Evolutionary conservation across 2,329 filamentous ascomycete species (phyloP).

Genomic region (Monilinia polystroma): DNA sequence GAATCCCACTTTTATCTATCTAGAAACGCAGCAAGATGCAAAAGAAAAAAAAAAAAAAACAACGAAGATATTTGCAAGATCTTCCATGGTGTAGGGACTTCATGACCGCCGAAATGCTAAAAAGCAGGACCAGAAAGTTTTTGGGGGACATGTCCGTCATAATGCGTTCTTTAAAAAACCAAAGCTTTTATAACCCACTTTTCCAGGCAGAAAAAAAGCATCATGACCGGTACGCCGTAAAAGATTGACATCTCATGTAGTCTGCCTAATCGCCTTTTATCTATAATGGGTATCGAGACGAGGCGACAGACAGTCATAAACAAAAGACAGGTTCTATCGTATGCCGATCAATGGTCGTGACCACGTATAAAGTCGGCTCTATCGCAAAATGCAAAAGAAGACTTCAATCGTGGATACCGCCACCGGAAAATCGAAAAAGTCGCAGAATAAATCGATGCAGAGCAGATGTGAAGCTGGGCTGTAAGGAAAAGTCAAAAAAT

Average conservation of each 20-base stretch:
- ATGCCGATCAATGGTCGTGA: constrained; percentile 40
- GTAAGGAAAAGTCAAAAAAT: constrained; percentile 23
- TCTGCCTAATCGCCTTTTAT: constrained; percentile 38
- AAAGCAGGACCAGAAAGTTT: constrained; percentile 32
- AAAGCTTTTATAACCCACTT: constrained; percentile 16
- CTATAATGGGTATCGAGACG: constrained; percentile 41
- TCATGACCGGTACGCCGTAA: constrained; percentile 40
- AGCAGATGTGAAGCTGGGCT: constrained; percentile 31
- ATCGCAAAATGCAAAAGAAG: constrained; percentile 35
- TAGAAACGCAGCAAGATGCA: constrained; percentile 28
- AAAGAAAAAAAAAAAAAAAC: constrained; percentile 34
- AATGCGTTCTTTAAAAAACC: constrained; percentile 39
- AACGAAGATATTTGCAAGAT: constrained; percentile 33
- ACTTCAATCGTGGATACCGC: constrained; percentile 35
- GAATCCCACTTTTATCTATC: constrained; percentile 38
- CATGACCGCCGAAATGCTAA: constrained; percentile 32
- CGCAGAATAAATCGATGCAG: constrained; percentile 28
- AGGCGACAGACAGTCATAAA: constrained; percentile 37
- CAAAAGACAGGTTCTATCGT: constrained; percentile 44
- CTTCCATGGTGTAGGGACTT: constrained; percentile 34
- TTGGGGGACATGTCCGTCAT: constrained; percentile 40
- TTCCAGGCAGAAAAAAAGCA: constrained; percentile 38
- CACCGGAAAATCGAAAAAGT: constrained; percentile 39
- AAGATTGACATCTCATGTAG: constrained; percentile 37
- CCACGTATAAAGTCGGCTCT: constrained; percentile 33